Conservation (phyloP, 78 protist genomes). For the Protostelium mycophagum region DNA sequence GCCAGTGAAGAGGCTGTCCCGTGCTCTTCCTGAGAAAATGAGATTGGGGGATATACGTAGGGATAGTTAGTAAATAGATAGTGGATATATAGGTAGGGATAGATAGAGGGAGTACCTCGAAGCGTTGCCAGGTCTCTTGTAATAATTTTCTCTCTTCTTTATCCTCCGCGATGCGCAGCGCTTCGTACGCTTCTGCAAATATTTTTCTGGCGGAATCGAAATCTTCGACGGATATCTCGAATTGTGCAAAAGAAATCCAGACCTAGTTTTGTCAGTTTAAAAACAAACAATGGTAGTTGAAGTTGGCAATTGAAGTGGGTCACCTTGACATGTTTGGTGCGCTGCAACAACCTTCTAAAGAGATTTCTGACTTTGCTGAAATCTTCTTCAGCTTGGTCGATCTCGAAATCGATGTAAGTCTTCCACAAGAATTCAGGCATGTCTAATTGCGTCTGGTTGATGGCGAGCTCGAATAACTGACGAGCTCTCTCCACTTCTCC, state of each 20-base stretch:
- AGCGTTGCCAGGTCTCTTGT: constrained; percentile 36
- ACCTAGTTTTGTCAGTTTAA: constrained; percentile 9
- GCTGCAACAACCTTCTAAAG: constrained; percentile 73
- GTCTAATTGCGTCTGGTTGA: constrained; percentile 85
- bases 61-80: constrained; percentile 25
- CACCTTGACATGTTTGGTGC: constrained; percentile 81
- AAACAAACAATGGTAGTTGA: background rate
- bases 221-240: constrained; percentile 28
- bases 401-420: constrained; percentile 76
- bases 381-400: constrained; percentile 28
- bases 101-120: constrained; percentile 9
- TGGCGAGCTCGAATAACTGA: constrained; percentile 83
- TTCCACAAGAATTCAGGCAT: constrained; percentile 94
- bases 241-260: constrained; percentile 72
- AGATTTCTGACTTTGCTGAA: constrained; percentile 53
- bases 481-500: constrained; percentile 79
- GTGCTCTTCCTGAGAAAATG: constrained; percentile 13
- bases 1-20: constrained; percentile 38
- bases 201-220: constrained; percentile 18
- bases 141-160: constrained; percentile 43
- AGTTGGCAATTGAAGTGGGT: background rate
- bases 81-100: background rate
- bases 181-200: constrained; percentile 49
- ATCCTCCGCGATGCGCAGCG: constrained; percentile 13
- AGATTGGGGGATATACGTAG: constrained; percentile 37